Conservation (phyloP, 306 rosid species). For the Sphenostylis stenocarpa region DNA sequence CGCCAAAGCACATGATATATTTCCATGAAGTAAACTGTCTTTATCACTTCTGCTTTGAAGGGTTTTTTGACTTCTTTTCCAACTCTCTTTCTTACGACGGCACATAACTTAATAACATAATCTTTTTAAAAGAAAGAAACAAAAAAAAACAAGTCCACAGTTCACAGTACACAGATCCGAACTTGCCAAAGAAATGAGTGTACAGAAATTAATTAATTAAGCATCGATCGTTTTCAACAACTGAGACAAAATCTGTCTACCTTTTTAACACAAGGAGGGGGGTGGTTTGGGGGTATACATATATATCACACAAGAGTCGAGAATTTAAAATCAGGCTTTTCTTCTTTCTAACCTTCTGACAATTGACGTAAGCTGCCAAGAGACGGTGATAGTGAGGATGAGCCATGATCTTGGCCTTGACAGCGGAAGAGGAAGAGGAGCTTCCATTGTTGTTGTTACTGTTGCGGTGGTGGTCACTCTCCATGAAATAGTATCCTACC, state of each 20-base stretch:
- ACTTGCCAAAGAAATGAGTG: conserved; percentile 13
- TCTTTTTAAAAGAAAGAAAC: not conserved
- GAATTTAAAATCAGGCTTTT: conserved; percentile 14
- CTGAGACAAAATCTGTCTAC: not conserved
- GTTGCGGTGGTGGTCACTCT: conserved; percentile 32
- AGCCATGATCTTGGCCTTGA: conserved; percentile 89
- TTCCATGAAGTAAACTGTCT: conserved; percentile 21
- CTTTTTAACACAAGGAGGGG: not conserved
- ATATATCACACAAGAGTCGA: not conserved
- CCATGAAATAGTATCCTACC: conserved; percentile 73
- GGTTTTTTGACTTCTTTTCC: conserved; percentile 29
- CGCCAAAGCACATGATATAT: not conserved
- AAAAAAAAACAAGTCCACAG: not conserved
- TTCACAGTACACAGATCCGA: conserved; percentile 42
- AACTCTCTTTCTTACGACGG: not conserved
- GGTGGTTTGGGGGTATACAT: not conserved
- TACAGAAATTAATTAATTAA: conserved; percentile 22
- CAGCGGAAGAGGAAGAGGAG: conserved; percentile 45
- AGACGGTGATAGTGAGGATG: conserved; percentile 99
- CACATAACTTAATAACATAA: conserved; percentile 10
- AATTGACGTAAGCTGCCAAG: conserved; percentile 78
- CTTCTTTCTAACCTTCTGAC: conserved; percentile 73
- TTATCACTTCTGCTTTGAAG: conserved; percentile 28
- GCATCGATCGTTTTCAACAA: conserved; percentile 27
- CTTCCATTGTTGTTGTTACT: conserved; percentile 37